Base-by-base conservation (phyloP, 139 green algal genomes). In the Tetradesmus obliquus region DNA sequence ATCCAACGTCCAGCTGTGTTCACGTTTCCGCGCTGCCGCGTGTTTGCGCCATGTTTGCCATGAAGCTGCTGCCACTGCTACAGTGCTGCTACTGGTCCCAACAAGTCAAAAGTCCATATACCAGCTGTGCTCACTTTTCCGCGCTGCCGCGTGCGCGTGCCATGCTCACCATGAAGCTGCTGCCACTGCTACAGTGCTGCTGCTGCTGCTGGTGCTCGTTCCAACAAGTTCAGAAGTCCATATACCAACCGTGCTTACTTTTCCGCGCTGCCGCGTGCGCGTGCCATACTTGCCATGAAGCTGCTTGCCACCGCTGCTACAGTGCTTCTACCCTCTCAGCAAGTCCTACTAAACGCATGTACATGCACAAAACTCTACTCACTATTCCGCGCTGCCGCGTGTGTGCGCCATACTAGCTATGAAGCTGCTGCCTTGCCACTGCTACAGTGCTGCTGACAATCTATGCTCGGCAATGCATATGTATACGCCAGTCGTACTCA, bases 111-210 rank as follows among this genome's bases (percentile, higher is more conserved):
- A 45, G 32, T 45, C 32, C 32, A 45, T 32, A 10, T 12, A 13
- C 45, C 4, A 45, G 22, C 4, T 5, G 9, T 2, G 82, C 85
- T 89, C 55, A 90, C 86, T 83, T 90, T 9, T 17, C 57, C 6
- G 86, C 7, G 32, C 20, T 32, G 55, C 86, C 71, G 10, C 86
- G 69, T 12, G 76, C 45, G 6, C 88, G 55, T 51, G 80, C 55
- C 32, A 86, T 55, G 32, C 24, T 79, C 3, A n/a, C 20, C 54
- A 84, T 45, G 57, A 86, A 91, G 88, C 88, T 86, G 88, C 88
- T 81, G 87, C 53, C 32, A 22, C 88, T 79, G 55, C n/a, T 57
- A 54, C 55, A 6, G 24, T 55, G 22, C 9, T 9, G 79, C 51
- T 54, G 55, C 69, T 22, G 86, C 45, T 24, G 3, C 32, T 45